A percentile compares a stretch with the other conserved stretches of the same genome.
These are phyloP conservation scores for Graphiopsis chlorocephala DNA, from an alignment of 2,329 filamentous ascomycete species.

Conservation along the genomic window DNA sequence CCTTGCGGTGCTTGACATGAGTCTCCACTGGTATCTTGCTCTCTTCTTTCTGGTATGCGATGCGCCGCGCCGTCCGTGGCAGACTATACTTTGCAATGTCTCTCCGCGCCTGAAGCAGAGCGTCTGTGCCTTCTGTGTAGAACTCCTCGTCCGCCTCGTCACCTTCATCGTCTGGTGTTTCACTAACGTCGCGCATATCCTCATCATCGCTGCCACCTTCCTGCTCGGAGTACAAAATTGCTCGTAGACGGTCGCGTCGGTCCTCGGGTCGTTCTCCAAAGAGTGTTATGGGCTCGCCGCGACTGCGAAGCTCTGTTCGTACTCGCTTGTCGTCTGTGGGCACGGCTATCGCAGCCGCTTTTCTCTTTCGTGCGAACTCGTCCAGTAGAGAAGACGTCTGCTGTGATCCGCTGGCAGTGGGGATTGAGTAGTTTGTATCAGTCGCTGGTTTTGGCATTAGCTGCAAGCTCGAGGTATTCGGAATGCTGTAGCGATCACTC, in stretches of 20 bases:
- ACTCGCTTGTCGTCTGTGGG: slow-evolving; percentile 92
- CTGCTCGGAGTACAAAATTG: slow-evolving; percentile 68
- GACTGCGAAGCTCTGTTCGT: slow-evolving; percentile 72
- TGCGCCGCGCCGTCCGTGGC: slow-evolving; percentile 72
- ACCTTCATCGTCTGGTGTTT: slow-evolving; percentile 56
- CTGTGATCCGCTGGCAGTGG: slow-evolving; percentile 67
- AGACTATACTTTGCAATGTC: slow-evolving; percentile 81
- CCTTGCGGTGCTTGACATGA: slow-evolving; percentile 89
- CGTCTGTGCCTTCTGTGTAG: slow-evolving; percentile 78
- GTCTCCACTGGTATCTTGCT: slow-evolving; percentile 79
- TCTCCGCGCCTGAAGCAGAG: slow-evolving; percentile 71
- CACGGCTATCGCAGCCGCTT: slow-evolving; percentile 83
- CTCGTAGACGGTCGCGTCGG: slow-evolving; percentile 79
- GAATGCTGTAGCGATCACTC: slow-evolving; percentile 37
- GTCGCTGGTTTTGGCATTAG: slow-evolving; percentile 44
- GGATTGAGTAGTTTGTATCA: slow-evolving; percentile 84
- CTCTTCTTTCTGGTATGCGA: slow-evolving; percentile 76
- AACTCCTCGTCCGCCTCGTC: slow-evolving; percentile 88
- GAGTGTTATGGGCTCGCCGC: slow-evolving; percentile 90
- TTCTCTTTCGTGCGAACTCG: slow-evolving; percentile 87
- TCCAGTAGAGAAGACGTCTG: slow-evolving; percentile 80
- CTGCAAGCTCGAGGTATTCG: neutral
- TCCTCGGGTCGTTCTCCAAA: slow-evolving; percentile 89
- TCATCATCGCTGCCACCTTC: slow-evolving; percentile 55
- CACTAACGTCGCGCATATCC: slow-evolving; percentile 59